A percentile compares a stretch with the other conserved stretches of the same genome.
Evolutionary conservation across 2,329 filamentous ascomycete species (phyloP).

Genomic region (Capronia americana): DNA sequence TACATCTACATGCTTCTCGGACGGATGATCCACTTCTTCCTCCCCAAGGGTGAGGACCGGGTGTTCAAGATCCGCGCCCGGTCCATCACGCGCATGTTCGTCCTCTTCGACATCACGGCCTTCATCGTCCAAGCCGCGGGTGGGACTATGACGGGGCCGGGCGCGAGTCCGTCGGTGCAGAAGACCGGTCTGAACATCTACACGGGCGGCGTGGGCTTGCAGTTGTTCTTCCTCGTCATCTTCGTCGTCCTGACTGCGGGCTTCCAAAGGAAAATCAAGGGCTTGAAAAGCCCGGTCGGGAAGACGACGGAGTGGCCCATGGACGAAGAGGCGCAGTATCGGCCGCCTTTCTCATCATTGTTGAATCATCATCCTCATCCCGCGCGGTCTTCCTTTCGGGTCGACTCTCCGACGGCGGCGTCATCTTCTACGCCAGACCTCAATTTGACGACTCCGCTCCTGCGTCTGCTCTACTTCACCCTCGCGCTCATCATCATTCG

Average conservation of each 20-base stretch:
- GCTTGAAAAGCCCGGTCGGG: not conserved
- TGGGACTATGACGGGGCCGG: slow-evolving; percentile 46
- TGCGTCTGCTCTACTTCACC: slow-evolving; percentile 61
- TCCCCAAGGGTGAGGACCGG: not conserved
- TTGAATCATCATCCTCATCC: too few relatives aligned
- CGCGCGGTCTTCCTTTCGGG: not conserved
- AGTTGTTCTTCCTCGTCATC: slow-evolving; percentile 58
- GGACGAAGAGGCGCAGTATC: slow-evolving; percentile 3
- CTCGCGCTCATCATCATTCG: slow-evolving; percentile 58
- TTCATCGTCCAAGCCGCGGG: slow-evolving; percentile 55
- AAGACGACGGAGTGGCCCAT: not conserved
- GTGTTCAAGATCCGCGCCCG: slow-evolving; percentile 50
- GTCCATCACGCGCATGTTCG: slow-evolving; percentile 49
- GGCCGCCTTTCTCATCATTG: not conserved
- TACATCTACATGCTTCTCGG: slow-evolving; percentile 57
- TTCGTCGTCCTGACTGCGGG: slow-evolving; percentile 57
- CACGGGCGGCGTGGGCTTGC: slow-evolving; percentile 53
- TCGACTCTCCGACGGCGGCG: not conserved
- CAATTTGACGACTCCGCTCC: slow-evolving; percentile 40
- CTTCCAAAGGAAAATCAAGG: slow-evolving; percentile 56
- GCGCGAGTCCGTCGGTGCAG: slow-evolving; percentile 37
- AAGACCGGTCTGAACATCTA: slow-evolving; percentile 55
- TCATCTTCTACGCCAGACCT: slow-evolving; percentile 11
- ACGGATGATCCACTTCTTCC: slow-evolving; percentile 48
- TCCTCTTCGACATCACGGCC: slow-evolving; percentile 51